Evolutionary conservation across 2,329 filamentous ascomycete genomes (phyloP).

Genomic region (Neofusicoccum umdonicola): DNA sequence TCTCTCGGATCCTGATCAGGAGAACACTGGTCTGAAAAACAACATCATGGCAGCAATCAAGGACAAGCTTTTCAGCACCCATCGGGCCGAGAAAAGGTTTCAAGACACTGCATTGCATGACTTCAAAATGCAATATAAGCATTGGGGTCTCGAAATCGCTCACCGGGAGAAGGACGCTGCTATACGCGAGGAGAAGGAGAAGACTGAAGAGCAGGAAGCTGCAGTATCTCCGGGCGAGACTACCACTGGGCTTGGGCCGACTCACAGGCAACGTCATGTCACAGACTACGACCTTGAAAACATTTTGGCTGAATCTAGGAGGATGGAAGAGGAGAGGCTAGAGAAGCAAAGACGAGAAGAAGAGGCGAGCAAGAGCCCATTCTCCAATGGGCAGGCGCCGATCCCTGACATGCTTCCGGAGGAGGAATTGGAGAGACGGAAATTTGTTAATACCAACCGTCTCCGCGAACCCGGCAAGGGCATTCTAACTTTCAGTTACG

Average conservation of each 20-base stretch:
- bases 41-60: constrained; percentile 36
- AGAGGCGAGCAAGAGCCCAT: constrained; percentile 59
- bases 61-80: constrained; percentile 31
- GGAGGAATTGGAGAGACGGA: constrained; percentile 57
- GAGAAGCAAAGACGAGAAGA: constrained; percentile 58
- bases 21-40: constrained; percentile 36
- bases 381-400: constrained; percentile 68
- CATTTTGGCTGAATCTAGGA: constrained; percentile 56
- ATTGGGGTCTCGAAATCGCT: constrained; percentile 40
- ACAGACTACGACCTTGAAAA: constrained; percentile 73
- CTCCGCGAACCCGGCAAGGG: constrained; percentile 64
- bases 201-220: constrained; percentile 33
- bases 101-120: constrained; percentile 29
- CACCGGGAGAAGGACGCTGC: constrained; percentile 41
- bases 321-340: constrained; percentile 67
- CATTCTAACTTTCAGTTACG: constrained; percentile 67
- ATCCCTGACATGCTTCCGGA: constrained; percentile 68
- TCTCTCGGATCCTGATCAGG: constrained; percentile 42
- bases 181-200: constrained; percentile 31
- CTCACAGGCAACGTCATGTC: constrained; percentile 54
- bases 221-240: constrained; percentile 38
- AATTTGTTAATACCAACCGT: constrained; percentile 66
- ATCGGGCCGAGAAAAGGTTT: constrained; percentile 29
- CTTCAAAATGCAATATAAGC: constrained; percentile 40
- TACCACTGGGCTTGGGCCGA: constrained; percentile 34